Conservation (phyloP, 2,329 filamentous ascomycete genomes). For the Xylariaceae sp. region DNA sequence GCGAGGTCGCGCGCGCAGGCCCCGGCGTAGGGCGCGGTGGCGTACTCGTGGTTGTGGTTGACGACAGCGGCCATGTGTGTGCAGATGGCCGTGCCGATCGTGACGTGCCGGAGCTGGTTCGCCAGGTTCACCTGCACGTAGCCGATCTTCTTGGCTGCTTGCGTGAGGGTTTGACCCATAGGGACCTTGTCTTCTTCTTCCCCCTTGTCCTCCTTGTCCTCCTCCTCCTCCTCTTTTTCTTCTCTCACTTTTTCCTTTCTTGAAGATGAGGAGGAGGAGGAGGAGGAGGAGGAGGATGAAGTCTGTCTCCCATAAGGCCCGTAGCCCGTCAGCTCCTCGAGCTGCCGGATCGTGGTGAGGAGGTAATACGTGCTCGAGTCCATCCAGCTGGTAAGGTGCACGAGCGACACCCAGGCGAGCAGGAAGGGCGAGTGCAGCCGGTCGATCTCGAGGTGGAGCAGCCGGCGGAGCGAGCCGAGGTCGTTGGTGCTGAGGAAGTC, state of each 20-base stretch:
- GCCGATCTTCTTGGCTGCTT: slow-evolving; percentile 11
- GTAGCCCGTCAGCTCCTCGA: slow-evolving; percentile 11
- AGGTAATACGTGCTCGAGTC: slow-evolving; percentile 13
- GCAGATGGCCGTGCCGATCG: slow-evolving; percentile 7
- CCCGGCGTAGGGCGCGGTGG: background rate
- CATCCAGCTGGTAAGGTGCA: slow-evolving; percentile 12
- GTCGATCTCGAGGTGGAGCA: slow-evolving; percentile 5
- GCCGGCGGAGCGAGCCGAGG: slow-evolving; percentile 3
- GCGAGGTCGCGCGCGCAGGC: slow-evolving; percentile 6
- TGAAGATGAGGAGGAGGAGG: no score
- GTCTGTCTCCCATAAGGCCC: slow-evolving; percentile 8
- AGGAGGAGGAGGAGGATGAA: no score
- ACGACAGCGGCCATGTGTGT: slow-evolving; percentile 4
- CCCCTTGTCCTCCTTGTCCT: no score
- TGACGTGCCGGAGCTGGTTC: slow-evolving; percentile 10
- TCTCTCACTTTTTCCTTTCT: no score
- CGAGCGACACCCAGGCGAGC: slow-evolving; percentile 10
- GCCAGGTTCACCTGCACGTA: slow-evolving; percentile 11
- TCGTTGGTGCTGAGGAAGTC: slow-evolving; percentile 7
- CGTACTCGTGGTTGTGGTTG: slow-evolving; percentile 5
- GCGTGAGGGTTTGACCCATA: slow-evolving; percentile 5
- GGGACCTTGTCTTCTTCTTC: slow-evolving; percentile 3
- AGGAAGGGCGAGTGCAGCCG: slow-evolving; percentile 10
- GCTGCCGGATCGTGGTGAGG: slow-evolving; percentile 9
- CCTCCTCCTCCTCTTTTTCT: no score